Evolutionary conservation across 2,329 filamentous ascomycete genomes (phyloP).

Genomic region (Colletotrichum tanaceti): DNA sequence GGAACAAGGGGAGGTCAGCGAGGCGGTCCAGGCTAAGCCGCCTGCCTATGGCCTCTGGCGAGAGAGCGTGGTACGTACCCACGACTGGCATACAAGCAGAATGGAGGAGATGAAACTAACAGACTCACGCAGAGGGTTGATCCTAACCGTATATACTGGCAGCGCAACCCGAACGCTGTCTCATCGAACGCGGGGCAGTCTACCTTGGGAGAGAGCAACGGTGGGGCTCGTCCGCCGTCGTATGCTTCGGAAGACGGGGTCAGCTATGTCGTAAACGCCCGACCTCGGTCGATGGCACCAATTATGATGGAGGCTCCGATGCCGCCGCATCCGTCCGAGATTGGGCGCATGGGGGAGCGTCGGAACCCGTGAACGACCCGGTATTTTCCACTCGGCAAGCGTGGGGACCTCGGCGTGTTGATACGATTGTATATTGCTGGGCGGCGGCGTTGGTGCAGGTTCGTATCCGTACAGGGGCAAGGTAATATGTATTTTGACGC

Average conservation of each 20-base stretch:
- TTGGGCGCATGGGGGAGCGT: slow-evolving; percentile 42
- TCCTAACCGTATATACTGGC: slow-evolving; percentile 85
- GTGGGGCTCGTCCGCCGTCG: slow-evolving; percentile 71
- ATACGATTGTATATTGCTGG: background rate
- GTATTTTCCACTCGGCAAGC: background rate
- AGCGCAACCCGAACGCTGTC: slow-evolving; percentile 65
- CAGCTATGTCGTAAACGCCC: slow-evolving; percentile 76
- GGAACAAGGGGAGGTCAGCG: slow-evolving; percentile 58
- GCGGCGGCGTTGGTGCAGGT: background rate
- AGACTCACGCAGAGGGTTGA: slow-evolving; percentile 71
- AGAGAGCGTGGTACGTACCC: slow-evolving; percentile 76
- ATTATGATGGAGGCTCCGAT: slow-evolving; percentile 41
- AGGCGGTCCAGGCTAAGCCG: slow-evolving; percentile 70
- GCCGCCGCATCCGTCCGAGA: slow-evolving; percentile 62
- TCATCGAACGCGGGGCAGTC: background rate
- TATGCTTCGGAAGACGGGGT: slow-evolving; percentile 82
- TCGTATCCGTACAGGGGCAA: background rate
- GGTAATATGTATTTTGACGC: background rate
- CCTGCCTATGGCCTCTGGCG: slow-evolving; percentile 90
- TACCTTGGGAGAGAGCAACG: slow-evolving; percentile 40
- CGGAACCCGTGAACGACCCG: background rate
- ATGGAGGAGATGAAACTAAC: slow-evolving; percentile 1
- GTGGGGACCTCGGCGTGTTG: background rate
- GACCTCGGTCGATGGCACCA: slow-evolving; percentile 68
- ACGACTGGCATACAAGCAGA: background rate